Percentiles rank a stretch among this genome's conserved stretches.
Evolutionary conservation across 2,329 filamentous ascomycete species (phyloP).

Genomic region (Zymoseptoria pseudotritici): DNA sequence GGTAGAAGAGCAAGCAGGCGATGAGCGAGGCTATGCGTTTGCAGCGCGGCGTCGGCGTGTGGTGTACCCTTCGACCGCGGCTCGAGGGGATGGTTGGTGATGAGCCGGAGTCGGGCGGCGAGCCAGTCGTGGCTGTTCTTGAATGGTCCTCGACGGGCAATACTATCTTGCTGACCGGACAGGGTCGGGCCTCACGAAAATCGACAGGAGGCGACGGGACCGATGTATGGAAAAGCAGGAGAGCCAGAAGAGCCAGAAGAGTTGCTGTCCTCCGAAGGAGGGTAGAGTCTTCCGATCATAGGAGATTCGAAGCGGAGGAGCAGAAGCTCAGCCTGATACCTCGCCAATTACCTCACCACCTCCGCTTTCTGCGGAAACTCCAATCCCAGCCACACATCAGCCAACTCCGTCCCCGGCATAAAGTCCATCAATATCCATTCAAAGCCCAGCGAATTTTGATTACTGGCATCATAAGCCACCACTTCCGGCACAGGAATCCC

Average conservation of each 20-base stretch:
- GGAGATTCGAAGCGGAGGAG: background rate
- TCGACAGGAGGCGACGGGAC: background rate
- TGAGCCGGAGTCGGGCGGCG: background rate
- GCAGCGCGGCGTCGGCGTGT: background rate
- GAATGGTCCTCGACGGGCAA: background rate
- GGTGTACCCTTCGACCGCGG: background rate
- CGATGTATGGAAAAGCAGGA: background rate
- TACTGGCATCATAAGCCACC: conserved; percentile 1
- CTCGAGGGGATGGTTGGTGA: background rate
- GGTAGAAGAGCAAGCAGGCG: background rate
- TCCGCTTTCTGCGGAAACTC: background rate
- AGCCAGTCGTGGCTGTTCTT: background rate
- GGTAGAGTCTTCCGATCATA: background rate
- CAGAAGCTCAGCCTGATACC: background rate
- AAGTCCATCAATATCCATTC: conserved; percentile 9
- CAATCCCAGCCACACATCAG: conserved; percentile 1
- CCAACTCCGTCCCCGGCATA: background rate
- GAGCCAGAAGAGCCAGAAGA: background rate
- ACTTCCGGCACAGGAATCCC: conserved; percentile 3
- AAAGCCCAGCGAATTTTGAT: conserved; percentile 2
- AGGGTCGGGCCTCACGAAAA: background rate
- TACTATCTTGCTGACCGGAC: background rate
- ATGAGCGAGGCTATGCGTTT: background rate
- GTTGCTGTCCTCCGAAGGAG: too few species aligned
- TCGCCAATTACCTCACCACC: conserved; percentile 1